Conservation (phyloP, 2,329 filamentous ascomycete species). For the Ophidiomyces ophidiicola region DNA sequence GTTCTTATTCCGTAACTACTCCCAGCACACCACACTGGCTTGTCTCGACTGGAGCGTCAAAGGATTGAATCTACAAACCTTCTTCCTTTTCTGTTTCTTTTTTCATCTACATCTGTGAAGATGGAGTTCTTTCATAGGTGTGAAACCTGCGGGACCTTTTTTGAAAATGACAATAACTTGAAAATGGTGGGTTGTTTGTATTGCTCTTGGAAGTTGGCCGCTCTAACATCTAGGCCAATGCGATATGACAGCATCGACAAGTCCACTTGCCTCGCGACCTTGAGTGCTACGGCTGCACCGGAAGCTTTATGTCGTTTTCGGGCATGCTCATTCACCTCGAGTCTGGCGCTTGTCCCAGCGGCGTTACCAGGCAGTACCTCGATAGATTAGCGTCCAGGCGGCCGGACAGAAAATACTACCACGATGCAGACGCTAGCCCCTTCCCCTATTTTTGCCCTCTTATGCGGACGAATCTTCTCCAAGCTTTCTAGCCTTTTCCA, state of each 20-base stretch:
- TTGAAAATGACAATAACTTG: conserved; percentile 15
- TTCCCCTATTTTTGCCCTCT: conserved; percentile 15
- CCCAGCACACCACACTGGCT: too few species aligned
- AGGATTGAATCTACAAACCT: too few species aligned
- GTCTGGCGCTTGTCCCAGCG: conserved; percentile 16
- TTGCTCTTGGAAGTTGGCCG: neutral
- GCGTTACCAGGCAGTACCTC: conserved; percentile 6
- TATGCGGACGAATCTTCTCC: conserved; percentile 14
- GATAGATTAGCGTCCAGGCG: neutral
- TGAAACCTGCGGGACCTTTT: conserved; percentile 11
- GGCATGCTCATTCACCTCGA: conserved; percentile 21
- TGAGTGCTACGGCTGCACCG: conserved; percentile 17
- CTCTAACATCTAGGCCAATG: neutral
- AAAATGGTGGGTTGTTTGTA: conserved; percentile 13
- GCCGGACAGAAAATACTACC: neutral
- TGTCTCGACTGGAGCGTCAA: too few species aligned
- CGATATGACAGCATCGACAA: conserved; percentile 14
- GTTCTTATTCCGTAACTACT: too few species aligned
- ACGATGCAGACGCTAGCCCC: neutral
- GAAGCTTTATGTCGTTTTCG: conserved; percentile 17
- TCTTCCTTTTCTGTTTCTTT: too few species aligned
- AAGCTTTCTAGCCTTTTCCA: conserved; percentile 17
- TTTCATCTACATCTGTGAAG: too few species aligned
- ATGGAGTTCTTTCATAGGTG: conserved; percentile 14
- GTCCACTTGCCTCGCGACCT: conserved; percentile 13